These are phyloP conservation scores for Claviceps capensis DNA, from an alignment of 2,329 filamentous ascomycete species.

Conservation along the genomic window DNA sequence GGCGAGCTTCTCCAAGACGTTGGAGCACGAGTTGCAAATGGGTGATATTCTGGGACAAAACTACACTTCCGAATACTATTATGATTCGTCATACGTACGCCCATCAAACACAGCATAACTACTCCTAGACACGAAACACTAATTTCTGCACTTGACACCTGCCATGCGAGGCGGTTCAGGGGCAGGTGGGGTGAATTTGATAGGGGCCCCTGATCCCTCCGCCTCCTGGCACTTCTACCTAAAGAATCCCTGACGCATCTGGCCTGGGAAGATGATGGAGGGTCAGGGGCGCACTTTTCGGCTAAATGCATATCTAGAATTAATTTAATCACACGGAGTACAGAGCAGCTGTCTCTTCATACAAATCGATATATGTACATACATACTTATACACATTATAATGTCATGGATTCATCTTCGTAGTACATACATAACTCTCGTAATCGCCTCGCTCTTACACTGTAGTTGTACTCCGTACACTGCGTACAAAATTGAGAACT, in stretches of 20 bases:
- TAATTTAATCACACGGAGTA: not conserved
- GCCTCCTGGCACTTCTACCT: too few species aligned
- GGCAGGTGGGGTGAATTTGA: too few species aligned
- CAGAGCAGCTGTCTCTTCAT: too few species aligned
- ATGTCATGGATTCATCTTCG: too few species aligned
- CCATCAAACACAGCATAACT: not conserved
- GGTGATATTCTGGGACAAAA: not conserved
- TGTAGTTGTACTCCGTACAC: too few species aligned
- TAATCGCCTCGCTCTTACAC: too few species aligned
- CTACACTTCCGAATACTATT: not conserved
- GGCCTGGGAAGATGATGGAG: not conserved
- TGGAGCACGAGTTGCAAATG: not conserved
- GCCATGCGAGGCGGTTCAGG: too few species aligned
- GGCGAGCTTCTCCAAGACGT: not conserved
- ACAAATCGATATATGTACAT: too few species aligned
- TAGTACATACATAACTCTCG: too few species aligned
- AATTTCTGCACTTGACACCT: not conserved
- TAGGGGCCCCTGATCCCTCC: too few species aligned
- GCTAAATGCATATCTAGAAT: not conserved
- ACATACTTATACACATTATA: too few species aligned
- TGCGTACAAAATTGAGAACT: too few species aligned
- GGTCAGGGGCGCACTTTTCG: not conserved
- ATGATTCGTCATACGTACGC: not conserved
- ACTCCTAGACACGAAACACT: not conserved
- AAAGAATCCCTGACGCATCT: not conserved